These are phyloP conservation scores for Immersiella caudata DNA, from an alignment of 495 filamentous ascomycete species.

Conservation along the genomic window DNA sequence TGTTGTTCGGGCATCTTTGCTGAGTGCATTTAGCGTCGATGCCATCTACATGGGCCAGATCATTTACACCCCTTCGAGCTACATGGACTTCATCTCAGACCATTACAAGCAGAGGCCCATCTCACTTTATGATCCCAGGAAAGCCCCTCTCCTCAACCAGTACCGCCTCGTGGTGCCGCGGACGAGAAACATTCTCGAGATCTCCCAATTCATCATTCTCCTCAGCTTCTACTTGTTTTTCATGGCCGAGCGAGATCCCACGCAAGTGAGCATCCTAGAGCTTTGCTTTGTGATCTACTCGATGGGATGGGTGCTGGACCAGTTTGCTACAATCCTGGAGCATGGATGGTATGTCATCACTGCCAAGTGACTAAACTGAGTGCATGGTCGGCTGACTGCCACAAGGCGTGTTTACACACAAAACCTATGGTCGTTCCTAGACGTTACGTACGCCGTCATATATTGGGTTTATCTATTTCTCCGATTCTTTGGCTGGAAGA, in stretches of 20 bases:
- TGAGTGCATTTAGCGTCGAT: slow-evolving; percentile 49
- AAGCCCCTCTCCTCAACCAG: slow-evolving; percentile 69
- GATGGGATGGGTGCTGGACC: slow-evolving; percentile 72
- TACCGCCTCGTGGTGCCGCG: slow-evolving; percentile 73
- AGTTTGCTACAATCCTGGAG: slow-evolving; percentile 70
- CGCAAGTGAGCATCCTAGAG: slow-evolving; percentile 55
- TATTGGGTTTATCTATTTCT: slow-evolving; percentile 63
- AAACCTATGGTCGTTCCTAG: slow-evolving; percentile 78
- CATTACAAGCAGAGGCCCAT: slow-evolving; percentile 74
- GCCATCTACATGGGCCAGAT: slow-evolving; percentile 69
- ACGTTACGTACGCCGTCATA: slow-evolving; percentile 65
- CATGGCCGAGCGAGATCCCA: slow-evolving; percentile 61
- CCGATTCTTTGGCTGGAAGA: slow-evolving; percentile 59
- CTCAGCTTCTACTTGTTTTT: slow-evolving; percentile 63
- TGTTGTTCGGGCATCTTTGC: not conserved
- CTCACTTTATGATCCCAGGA: slow-evolving; percentile 66
- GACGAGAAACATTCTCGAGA: slow-evolving; percentile 68
- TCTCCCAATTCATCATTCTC: slow-evolving; percentile 66
- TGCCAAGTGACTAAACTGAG: no score
- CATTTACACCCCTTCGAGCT: slow-evolving; percentile 70
- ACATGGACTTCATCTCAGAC: slow-evolving; percentile 72
- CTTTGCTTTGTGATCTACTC: slow-evolving; percentile 65
- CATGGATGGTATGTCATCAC: slow-evolving; percentile 60
- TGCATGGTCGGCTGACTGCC: slow-evolving; percentile 23
- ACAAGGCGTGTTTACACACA: slow-evolving; percentile 73